Percentiles rank a stretch among this genome's conserved stretches.
These are phyloP conservation scores for Domatiomyces globalis DNA, from an alignment of 2,329 filamentous ascomycete species.

Conservation along the genomic window DNA sequence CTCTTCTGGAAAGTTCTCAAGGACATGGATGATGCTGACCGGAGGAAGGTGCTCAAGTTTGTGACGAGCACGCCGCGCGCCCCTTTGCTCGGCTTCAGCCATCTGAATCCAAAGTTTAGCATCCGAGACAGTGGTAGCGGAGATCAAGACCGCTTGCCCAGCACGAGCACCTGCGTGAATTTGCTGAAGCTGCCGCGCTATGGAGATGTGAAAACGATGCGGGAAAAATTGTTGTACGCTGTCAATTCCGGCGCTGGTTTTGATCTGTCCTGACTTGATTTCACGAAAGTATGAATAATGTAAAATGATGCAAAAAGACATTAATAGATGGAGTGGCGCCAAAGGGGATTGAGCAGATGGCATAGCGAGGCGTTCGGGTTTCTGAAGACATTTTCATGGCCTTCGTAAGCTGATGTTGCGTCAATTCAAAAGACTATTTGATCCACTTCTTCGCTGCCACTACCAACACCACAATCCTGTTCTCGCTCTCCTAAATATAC, in stretches of 20 bases:
- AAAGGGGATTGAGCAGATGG: no score
- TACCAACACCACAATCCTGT: no score
- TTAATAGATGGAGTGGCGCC: no score
- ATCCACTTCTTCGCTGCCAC: no score
- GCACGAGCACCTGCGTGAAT: constrained; percentile 92
- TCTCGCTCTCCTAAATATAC: no score
- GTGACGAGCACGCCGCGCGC: constrained; percentile 87
- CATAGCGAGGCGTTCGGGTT: neutral
- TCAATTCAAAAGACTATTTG: no score
- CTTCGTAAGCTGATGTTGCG: no score
- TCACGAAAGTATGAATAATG: neutral
- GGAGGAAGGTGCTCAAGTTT: constrained; percentile 81
- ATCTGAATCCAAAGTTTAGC: constrained; percentile 72
- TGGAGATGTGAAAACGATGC: constrained; percentile 47
- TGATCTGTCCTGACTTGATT: constrained; percentile 42
- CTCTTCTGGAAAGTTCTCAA: constrained; percentile 88
- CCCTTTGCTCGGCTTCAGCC: constrained; percentile 74
- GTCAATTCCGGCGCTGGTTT: constrained; percentile 85
- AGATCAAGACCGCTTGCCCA: constrained; percentile 68
- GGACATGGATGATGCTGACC: constrained; percentile 57
- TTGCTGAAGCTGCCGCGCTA: constrained; percentile 84
- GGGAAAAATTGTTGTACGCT: constrained; percentile 75
- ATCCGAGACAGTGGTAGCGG: constrained; percentile 63
- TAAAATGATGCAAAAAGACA: neutral
- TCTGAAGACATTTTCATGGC: neutral